These are phyloP conservation scores for Quambalaria eucalypti DNA, from an alignment of 1,284 basidiomycete genomes.

Conservation along the genomic window DNA sequence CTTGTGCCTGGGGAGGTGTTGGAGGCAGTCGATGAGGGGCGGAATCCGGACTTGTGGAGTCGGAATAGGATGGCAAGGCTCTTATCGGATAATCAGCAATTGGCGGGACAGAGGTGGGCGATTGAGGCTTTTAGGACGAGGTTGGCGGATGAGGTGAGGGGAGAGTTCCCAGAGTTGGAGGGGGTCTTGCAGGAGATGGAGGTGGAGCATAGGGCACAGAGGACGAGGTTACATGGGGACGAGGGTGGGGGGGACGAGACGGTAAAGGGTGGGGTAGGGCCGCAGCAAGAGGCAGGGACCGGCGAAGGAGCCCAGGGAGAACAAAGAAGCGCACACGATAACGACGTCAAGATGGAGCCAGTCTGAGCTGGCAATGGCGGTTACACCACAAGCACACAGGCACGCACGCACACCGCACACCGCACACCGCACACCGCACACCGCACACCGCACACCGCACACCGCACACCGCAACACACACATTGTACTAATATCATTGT, in stretches of 20 bases:
- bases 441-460: too few relatives aligned
- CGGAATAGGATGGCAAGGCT: constrained; percentile 36
- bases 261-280: not conserved
- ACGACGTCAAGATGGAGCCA: too few relatives aligned
- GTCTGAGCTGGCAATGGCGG: too few relatives aligned
- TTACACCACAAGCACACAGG: too few relatives aligned
- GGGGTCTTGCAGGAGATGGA: not conserved
- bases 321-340: too few relatives aligned
- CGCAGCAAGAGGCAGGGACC: not conserved
- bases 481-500: too few relatives aligned
- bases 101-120: constrained; percentile 30
- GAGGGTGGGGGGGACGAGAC: not conserved
- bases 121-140: constrained; percentile 4
- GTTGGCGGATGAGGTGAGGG: not conserved
- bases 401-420: too few relatives aligned
- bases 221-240: not conserved
- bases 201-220: not conserved
- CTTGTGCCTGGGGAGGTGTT: constrained; percentile 36
- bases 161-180: not conserved
- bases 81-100: constrained; percentile 43
- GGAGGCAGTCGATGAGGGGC: constrained; percentile 37
- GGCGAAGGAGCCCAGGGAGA: not conserved
- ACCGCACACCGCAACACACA: too few relatives aligned
- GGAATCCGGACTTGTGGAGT: constrained; percentile 43
- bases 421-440: too few relatives aligned